Evolutionary conservation across 2,329 filamentous ascomycete species (phyloP).

Genomic region (Botrytis fragariae): DNA sequence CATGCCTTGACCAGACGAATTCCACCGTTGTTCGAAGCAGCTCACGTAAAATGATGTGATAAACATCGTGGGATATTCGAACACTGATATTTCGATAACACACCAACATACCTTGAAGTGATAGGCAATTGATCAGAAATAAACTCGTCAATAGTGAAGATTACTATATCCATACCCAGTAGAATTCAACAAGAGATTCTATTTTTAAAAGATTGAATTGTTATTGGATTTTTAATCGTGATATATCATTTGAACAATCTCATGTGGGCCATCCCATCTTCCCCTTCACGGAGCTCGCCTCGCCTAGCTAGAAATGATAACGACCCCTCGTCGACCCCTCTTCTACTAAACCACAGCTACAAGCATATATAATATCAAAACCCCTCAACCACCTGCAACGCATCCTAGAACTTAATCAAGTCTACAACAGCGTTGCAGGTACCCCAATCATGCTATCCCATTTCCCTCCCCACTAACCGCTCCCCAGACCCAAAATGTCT

Average conservation of each 20-base stretch:
- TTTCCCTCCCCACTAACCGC: background rate
- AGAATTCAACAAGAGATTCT: background rate
- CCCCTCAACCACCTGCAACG: background rate
- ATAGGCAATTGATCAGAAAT: background rate
- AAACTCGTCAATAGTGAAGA: background rate
- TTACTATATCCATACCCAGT: background rate
- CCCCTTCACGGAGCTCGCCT: slow-evolving; percentile 6
- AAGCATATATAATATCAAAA: background rate
- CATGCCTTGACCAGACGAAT: background rate
- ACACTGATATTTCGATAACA: background rate
- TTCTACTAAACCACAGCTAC: background rate
- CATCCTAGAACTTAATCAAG: background rate
- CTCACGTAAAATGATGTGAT: background rate
- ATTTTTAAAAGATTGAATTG: background rate
- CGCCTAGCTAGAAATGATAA: background rate
- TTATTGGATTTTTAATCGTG: background rate
- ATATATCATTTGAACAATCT: background rate
- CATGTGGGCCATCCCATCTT: background rate
- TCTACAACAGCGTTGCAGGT: slow-evolving; percentile 19
- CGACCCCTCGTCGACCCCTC: background rate
- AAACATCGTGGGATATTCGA: background rate
- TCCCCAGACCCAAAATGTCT: slow-evolving; percentile 24
- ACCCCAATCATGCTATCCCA: slow-evolving; percentile 20
- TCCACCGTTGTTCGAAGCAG: background rate
- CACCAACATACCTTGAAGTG: background rate